phyloP scores from a whole-genome alignment of 2,329 filamentous ascomycete genomes.

The Penicillium vulpinum region DNA sequence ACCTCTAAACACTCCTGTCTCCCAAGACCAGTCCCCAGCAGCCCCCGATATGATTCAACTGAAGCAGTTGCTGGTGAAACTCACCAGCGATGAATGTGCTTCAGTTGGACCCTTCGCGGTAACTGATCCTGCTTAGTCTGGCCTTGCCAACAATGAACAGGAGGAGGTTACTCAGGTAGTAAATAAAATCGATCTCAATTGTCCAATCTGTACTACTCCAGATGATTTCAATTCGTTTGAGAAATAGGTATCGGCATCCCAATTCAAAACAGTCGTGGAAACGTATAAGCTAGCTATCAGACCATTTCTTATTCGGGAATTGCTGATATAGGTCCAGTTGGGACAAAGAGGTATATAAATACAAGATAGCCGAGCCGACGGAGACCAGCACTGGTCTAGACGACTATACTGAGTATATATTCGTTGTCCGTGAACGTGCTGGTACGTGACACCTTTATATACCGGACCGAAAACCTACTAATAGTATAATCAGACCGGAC shows the following conservation, averaged over 20 bases:
- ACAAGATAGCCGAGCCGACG: conserved; percentile 29
- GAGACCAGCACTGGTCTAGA: conserved; percentile 16
- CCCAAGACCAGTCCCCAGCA: conserved; percentile 8
- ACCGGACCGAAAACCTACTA: too few relatives aligned
- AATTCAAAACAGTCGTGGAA: conserved; percentile 25
- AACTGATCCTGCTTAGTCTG: conserved; percentile 7
- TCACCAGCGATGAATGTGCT: not conserved
- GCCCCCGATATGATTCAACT: conserved; percentile 7
- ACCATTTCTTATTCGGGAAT: conserved; percentile 13
- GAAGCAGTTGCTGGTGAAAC: conserved; percentile 10
- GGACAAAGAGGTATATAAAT: conserved; percentile 30
- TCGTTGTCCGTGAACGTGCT: conserved; percentile 26
- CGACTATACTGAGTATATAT: conserved; percentile 26
- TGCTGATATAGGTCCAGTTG: conserved; percentile 21
- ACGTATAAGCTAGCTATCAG: conserved; percentile 18
- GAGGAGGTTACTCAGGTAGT: not conserved
- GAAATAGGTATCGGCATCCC: conserved; percentile 19
- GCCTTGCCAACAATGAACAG: conserved; percentile 2
- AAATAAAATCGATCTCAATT: not conserved
- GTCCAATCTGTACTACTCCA: conserved; percentile 14
- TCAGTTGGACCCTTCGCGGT: not conserved
- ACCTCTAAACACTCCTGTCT: conserved; percentile 12
- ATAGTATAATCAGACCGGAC: too few relatives aligned
- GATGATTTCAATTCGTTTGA: conserved; percentile 16
- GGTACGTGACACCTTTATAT: too few relatives aligned